Conservation (phyloP, 2,329 filamentous ascomycete genomes). For the Sclerotinia subarctica region DNA sequence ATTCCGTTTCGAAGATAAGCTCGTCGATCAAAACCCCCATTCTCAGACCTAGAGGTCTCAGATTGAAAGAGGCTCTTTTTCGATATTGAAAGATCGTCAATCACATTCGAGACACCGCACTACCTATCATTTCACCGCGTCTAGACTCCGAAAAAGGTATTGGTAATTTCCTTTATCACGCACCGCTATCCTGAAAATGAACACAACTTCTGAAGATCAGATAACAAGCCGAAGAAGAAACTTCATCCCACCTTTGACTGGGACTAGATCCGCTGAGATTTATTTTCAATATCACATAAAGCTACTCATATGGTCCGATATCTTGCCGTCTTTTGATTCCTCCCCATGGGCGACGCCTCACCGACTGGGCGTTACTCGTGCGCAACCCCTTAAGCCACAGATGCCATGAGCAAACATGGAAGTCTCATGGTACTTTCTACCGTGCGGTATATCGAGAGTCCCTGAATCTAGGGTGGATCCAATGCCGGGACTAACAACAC, state of each 20-base stretch:
- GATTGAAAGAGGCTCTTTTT: background rate
- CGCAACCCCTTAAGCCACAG: background rate
- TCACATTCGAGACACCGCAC: background rate
- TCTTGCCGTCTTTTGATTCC: background rate
- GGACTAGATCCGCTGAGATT: too few relatives aligned
- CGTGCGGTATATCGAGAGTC: background rate
- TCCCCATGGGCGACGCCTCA: background rate
- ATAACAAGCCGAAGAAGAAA: background rate
- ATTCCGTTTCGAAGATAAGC: background rate
- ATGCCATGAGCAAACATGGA: background rate
- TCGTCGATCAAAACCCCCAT: background rate
- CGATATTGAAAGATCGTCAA: background rate
- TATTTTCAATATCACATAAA: too few relatives aligned
- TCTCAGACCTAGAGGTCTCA: background rate
- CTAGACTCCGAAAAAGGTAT: background rate
- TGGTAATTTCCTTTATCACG: background rate
- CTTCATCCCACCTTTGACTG: background rate
- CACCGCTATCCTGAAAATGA: background rate
- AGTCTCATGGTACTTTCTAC: background rate
- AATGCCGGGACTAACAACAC: background rate
- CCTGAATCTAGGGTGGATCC: slow-evolving; percentile 1
- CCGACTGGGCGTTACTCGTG: background rate
- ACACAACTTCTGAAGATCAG: background rate
- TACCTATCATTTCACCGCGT: background rate
- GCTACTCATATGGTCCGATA: background rate